Base-by-base conservation (phyloP, 768 basidiomycete species). In the Brasilioporus rufonigricans region DNA sequence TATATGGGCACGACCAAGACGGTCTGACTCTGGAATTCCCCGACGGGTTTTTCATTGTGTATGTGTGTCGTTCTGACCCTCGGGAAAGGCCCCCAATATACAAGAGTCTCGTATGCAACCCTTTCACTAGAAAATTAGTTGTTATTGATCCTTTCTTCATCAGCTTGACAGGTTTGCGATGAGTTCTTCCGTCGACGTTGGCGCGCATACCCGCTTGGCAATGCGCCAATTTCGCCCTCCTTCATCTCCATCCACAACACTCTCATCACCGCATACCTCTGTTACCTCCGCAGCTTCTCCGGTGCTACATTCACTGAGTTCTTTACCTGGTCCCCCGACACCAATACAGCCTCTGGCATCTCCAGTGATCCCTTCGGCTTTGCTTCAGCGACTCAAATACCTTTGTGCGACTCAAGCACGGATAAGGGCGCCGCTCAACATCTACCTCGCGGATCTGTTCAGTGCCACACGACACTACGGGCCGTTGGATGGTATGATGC, bases 91-190 rank as follows among this genome's bases (percentile, higher is more conserved):
- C 91, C 1, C 67, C 74, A 0, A 80, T 93, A 48, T 77, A 87
- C 63, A 80, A 81, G 56, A 78, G 74, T 60, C 69, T 92, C 67
- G 90, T 91, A 67, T 58, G 86, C 66, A 23, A 47, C n/a, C 29
- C 19, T 16, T 52, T 44, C 11, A 23, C 23, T 16, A 40, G 18
- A 35, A 45, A 19, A 10, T 18, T 21, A 23, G 0, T 24, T 27
- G n/a, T 50, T 35, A 33, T 11, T 62, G 46, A 57, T 39, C n/a
- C 26, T 43, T 51, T 45, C 31, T 50, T 47, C 36, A 24, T 52
- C 33, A 91, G 89, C 76, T 93, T 14, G 89, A 93, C 65, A 81
- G 80, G 62, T 92, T 93, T 65, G 78, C 89, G 3, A 84, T 93
- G 80, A 91, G 88, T 62, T 81, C 80, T 7, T 81, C 81, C 39